A percentile compares a stretch with the other conserved stretches of the same genome.
Evolutionary conservation across 179 eudicot genomes (phyloP).

Genomic region (Silene coronaria): DNA sequence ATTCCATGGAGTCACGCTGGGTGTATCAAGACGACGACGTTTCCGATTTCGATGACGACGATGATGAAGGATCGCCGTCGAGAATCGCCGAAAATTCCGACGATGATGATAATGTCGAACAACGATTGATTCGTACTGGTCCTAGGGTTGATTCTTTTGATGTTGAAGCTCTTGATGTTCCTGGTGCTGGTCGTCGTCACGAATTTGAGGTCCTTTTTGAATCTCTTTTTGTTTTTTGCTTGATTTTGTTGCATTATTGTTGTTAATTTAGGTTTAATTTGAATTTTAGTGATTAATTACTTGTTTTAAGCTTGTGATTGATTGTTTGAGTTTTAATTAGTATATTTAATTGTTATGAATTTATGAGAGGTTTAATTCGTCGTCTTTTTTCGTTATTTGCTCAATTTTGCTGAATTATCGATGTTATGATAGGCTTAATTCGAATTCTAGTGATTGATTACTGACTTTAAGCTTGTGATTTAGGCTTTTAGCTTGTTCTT

Average conservation of each 20-base stretch:
- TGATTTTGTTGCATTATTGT: neutral
- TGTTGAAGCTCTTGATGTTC: slow-evolving; percentile 90
- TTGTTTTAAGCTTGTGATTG: neutral
- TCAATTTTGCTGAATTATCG: neutral
- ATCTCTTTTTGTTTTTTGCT: too few species aligned
- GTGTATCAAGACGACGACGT: slow-evolving; percentile 16
- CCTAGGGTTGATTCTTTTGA: slow-evolving; percentile 89
- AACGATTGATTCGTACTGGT: slow-evolving; percentile 70
- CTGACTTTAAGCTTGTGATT: neutral
- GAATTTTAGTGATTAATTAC: neutral
- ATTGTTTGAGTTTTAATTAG: neutral
- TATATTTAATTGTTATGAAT: too few species aligned
- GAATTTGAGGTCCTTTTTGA: slow-evolving; percentile 51
- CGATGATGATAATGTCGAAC: slow-evolving; percentile 62
- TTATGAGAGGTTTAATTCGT: neutral
- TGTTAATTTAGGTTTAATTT: neutral
- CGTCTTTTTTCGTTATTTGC: neutral
- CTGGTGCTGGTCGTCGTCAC: slow-evolving; percentile 52
- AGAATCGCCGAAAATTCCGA: slow-evolving; percentile 41
- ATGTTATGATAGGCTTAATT: neutral
- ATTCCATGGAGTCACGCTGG: slow-evolving; percentile 17
- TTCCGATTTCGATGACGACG: slow-evolving; percentile 1
- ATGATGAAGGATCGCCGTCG: slow-evolving; percentile 13
- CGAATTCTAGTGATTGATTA: neutral
- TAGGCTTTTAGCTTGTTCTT: neutral